A percentile compares a stretch with the other conserved stretches of the same genome.
These are phyloP conservation scores for Jackrogersella minutella DNA, from an alignment of 495 filamentous ascomycete genomes.

Conservation along the genomic window DNA sequence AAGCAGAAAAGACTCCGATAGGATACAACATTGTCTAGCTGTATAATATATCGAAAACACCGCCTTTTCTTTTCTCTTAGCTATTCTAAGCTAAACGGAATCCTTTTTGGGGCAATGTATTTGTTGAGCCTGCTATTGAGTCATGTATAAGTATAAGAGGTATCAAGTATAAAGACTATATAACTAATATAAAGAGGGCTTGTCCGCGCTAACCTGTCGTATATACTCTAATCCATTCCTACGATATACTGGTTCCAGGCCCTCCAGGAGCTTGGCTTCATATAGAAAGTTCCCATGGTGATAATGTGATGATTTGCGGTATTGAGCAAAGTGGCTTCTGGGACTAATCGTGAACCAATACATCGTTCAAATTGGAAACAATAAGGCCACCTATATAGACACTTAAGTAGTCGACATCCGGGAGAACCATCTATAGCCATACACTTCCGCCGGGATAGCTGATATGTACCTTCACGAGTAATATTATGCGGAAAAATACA, in stretches of 20 bases:
- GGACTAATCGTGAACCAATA: too few relatives aligned
- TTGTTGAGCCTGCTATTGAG: background rate
- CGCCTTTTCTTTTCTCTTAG: background rate
- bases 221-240: background rate
- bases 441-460: too few relatives aligned
- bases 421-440: background rate
- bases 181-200: background rate
- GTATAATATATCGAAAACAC: conserved; percentile 15
- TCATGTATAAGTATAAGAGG: background rate
- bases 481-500: too few relatives aligned
- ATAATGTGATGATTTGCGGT: too few relatives aligned
- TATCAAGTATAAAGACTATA: background rate
- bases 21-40: background rate
- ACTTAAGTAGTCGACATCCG: background rate
- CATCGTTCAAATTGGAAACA: too few relatives aligned
- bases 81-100: too few relatives aligned
- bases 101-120: background rate
- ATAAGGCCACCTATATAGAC: too few relatives aligned
- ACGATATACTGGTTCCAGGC: background rate
- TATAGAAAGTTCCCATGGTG: too few relatives aligned
- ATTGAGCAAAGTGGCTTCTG: too few relatives aligned
- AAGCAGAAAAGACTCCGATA: background rate
- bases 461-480: too few relatives aligned
- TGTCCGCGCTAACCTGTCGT: background rate
- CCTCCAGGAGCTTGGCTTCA: background rate